These are phyloP conservation scores for Geotrichum phurueaensis DNA, from an alignment of 1,139 yeast genomes.

Conservation along the genomic window DNA sequence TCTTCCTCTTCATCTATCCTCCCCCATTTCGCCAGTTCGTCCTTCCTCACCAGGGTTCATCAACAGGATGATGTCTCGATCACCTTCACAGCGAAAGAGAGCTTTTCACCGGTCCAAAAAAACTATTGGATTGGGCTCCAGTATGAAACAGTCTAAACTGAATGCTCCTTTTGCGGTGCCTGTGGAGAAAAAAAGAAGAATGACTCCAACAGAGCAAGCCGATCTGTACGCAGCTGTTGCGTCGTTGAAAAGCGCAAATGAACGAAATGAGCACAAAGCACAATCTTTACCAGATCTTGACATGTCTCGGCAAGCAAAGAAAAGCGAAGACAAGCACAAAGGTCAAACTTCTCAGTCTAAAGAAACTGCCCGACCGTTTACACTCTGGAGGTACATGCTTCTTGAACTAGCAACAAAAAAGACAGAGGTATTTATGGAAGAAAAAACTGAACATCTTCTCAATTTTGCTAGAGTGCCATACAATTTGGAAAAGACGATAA, in stretches of 20 bases:
- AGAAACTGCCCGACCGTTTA: background rate
- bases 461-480: conserved; percentile 63
- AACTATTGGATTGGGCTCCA: background rate
- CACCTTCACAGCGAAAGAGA: background rate
- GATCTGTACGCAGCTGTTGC: conserved; percentile 6
- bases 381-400: conserved; percentile 1
- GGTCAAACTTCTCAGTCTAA: background rate
- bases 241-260: background rate
- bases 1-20: background rate
- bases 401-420: conserved; percentile 16
- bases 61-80: conserved; percentile 3
- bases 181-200: conserved; percentile 6
- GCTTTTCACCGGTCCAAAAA: background rate
- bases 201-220: conserved; percentile 2
- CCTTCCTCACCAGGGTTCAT: conserved; percentile 8
- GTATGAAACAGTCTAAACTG: background rate
- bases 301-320: background rate
- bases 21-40: background rate
- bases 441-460: conserved; percentile 48
- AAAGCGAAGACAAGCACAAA: background rate
- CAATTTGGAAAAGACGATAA: conserved; percentile 64
- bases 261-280: background rate
- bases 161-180: background rate
- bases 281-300: background rate
- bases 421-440: conserved; percentile 24